Evolutionary conservation across 1,284 basidiomycete genomes (phyloP).

Genomic region (Phenoliferia sp.): DNA sequence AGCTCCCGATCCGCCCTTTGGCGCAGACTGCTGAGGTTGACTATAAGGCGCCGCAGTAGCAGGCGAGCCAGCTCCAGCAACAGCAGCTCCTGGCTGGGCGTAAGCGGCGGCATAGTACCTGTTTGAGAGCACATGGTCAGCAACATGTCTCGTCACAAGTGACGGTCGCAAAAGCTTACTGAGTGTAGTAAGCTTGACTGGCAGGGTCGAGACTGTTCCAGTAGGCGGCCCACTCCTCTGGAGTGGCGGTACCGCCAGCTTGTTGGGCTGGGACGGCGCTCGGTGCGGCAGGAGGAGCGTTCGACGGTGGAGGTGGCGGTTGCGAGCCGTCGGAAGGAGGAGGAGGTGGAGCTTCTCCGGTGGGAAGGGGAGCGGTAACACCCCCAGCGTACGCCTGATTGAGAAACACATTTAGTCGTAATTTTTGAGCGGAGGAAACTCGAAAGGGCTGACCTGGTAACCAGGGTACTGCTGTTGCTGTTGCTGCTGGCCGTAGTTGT

Average conservation of each 20-base stretch:
- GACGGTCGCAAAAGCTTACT: constrained; percentile 10
- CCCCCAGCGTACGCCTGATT: constrained; percentile 23
- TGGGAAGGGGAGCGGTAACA: constrained; percentile 28
- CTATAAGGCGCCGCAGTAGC: neutral
- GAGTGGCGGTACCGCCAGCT: constrained; percentile 9
- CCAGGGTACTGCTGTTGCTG: constrained; percentile 10
- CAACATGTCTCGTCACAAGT: too few relatives aligned
- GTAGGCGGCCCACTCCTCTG: constrained; percentile 28
- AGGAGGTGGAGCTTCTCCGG: constrained; percentile 27
- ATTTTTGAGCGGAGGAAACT: neutral
- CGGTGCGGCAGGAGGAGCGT: neutral
- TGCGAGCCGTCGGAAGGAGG: constrained; percentile 9
- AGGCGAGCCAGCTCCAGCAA: neutral
- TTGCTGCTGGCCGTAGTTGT: constrained; percentile 3
- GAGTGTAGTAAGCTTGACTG: constrained; percentile 29
- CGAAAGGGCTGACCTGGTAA: constrained; percentile 21
- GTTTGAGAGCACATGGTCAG: neutral
- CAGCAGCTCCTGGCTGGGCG: constrained; percentile 4
- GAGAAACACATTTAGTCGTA: too few relatives aligned
- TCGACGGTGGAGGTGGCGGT: neutral
- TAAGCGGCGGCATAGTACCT: constrained; percentile 29
- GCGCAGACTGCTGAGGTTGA: constrained; percentile 2
- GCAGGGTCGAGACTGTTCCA: constrained; percentile 31
- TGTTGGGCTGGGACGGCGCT: constrained; percentile 2
- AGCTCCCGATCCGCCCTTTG: constrained; percentile 2